These are phyloP conservation scores for Mycena vulgaris DNA, from an alignment of 768 basidiomycete genomes.

Conservation along the genomic window DNA sequence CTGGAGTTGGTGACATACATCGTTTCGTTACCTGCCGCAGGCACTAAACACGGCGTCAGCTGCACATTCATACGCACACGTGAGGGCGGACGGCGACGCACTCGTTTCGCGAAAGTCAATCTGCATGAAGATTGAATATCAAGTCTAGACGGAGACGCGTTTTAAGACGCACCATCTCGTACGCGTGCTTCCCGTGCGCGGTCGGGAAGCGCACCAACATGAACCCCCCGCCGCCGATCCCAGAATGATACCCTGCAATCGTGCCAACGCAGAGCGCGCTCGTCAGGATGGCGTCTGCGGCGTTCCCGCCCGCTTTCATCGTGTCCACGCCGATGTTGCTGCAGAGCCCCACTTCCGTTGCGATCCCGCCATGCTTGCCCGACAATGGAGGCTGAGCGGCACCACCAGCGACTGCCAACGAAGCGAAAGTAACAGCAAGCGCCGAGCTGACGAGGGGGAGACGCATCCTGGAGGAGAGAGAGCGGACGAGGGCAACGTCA, in stretches of 20 bases:
- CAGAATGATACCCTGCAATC: conserved; percentile 58
- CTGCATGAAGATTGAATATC: conserved; percentile 54
- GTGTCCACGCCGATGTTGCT: conserved; percentile 59
- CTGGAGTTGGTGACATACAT: conserved; percentile 69
- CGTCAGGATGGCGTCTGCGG: conserved; percentile 64
- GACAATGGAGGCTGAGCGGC: neutral
- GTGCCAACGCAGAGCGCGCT: conserved; percentile 56
- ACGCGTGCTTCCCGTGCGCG: conserved; percentile 10
- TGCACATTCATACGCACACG: no score
- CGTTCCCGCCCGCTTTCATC: conserved; percentile 60
- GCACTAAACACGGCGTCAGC: conserved; percentile 51
- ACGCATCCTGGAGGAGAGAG: neutral
- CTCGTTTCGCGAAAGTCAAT: conserved; percentile 79
- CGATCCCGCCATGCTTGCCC: conserved; percentile 36
- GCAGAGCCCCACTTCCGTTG: conserved; percentile 46
- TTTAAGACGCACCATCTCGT: conserved; percentile 30
- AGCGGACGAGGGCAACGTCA: no score
- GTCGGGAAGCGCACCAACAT: conserved; percentile 36
- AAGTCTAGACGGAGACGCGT: neutral
- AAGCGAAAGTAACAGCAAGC: neutral
- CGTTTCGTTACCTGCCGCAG: conserved; percentile 65
- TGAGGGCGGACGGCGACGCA: neutral
- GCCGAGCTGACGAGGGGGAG: neutral
- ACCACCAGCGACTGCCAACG: neutral
- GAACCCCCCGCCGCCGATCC: conserved; percentile 43